Percentiles rank a stretch among this genome's conserved stretches.
phyloP scores from a whole-genome alignment of 805 yeast species.

The Spathaspora arborariae region DNA sequence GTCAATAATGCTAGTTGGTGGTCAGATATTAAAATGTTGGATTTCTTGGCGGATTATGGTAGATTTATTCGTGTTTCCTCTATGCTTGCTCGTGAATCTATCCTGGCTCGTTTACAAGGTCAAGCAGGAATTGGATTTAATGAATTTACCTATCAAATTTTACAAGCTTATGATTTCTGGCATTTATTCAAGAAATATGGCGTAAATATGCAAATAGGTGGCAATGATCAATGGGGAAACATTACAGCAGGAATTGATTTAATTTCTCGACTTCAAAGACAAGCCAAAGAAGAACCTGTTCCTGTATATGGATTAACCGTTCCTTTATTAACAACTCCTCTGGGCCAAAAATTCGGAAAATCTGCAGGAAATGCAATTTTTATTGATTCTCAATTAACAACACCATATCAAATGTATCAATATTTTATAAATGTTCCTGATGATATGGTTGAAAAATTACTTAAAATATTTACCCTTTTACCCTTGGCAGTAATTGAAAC shows the following conservation, averaged over 20 bases:
- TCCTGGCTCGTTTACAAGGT: constrained; percentile 65
- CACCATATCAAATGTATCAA: constrained; percentile 81
- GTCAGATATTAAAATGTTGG: constrained; percentile 70
- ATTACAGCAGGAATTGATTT: constrained; percentile 94
- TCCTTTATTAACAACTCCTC: constrained; percentile 81
- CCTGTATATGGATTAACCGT: constrained; percentile 77
- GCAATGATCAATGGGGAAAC: constrained; percentile 98
- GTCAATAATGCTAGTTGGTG: constrained; percentile 84
- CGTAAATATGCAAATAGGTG: constrained; percentile 84
- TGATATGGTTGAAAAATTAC: constrained; percentile 62
- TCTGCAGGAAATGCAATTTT: constrained; percentile 97
- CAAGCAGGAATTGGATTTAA: constrained; percentile 85
- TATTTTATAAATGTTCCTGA: constrained; percentile 79
- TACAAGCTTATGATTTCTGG: constrained; percentile 93
- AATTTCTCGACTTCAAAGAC: constrained; percentile 53
- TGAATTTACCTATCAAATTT: constrained; percentile 87
- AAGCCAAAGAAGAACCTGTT: constrained; percentile 14
- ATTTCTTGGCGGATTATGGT: constrained; percentile 75
- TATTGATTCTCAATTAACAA: constrained; percentile 68
- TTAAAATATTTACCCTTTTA: constrained; percentile 75
- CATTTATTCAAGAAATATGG: constrained; percentile 58
- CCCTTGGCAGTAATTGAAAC: constrained; percentile 57
- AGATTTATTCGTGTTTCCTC: constrained; percentile 74
- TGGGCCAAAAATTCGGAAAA: constrained; percentile 93
- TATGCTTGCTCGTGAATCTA: constrained; percentile 87